Evolutionary conservation across 148 eudicot species (phyloP), one percentile per base, ranked within the genome.

Genomic region (Linanthus parryae): DNA sequence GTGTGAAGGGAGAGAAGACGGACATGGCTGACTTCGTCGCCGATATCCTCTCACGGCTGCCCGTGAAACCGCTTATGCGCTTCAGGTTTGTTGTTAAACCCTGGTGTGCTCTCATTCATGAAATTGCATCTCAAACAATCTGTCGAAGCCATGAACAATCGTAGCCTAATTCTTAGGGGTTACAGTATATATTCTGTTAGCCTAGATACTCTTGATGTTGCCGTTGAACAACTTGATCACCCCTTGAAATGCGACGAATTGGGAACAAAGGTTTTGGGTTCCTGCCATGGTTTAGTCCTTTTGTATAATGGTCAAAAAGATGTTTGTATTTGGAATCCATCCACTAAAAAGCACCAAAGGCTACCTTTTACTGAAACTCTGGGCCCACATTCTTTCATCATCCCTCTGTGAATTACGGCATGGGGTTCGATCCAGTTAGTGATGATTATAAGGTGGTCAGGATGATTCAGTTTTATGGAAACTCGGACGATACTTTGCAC

Each of bases 391-490:
- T 37, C 41, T n/a, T n/a, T n/a, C n/a, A n/a, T n/a, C n/a, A 9
- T 9, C 41, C 13, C 12, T 37, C 10, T 17, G 16, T 37, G 8
- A 17, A 24, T 26, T 24, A 64, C 35, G 79, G 79, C 8, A 60
- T 69, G 40, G 79, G 79, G 8, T 69, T 64, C 52, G 78, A 73
- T 61, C 25, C 5, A 14, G 67, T 56, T n/a, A n/a, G n/a, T n/a
- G n/a, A n/a, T n/a, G n/a, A n/a, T n/a, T n/a, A n/a, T n/a, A n/a
- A n/a, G n/a, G 5, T 30, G 10, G 20, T 66, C 60, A 63, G 78
- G 68, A 29, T 72, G 72, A n/a, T n/a, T n/a, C n/a, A n/a, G n/a
- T n/a, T n/a, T n/a, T n/a, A n/a, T n/a, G n/a, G n/a, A n/a, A n/a
- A n/a, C n/a, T 21, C n/a, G n/a, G n/a, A n/a, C n/a, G n/a, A n/a